Base-by-base conservation (phyloP, 306 rosid genomes). In the Luffa acutangula region DNA sequence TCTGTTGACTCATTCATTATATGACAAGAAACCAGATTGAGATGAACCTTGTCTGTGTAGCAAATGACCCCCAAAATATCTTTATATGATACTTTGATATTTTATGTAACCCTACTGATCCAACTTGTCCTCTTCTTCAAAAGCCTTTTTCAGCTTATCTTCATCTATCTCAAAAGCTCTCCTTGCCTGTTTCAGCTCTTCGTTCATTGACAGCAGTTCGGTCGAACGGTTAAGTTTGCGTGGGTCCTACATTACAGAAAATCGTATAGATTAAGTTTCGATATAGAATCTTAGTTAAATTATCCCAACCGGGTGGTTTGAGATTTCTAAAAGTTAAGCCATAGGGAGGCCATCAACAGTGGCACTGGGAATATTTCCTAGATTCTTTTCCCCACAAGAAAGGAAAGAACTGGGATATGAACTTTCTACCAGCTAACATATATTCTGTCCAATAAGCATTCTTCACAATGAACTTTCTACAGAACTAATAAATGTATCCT, bases 171-270 rank as follows among this genome's bases (percentile, higher is more conserved):
- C 96, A 62, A 94, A 94, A 80, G 94, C 97, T 83, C 90, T 94
- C 77, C 92, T 91, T 62, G 97, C 98, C 82, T 94, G 97, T 85
- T 94, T 92, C 82, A 94, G 90, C 80, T 92, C 97, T 82, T 94
- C 97, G 76, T 92, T 89, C 97, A 94, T 91, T 17, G 97, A 90
- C 70, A 94, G 79, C 89, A 92, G 79, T 85, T 94, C 98, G 9
- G 90, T 83, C 72, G 90, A 92, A 0, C 97, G 97, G 85, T 94
- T 92, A 25, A 86, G 93, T 80, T 94, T 94, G 59, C 90, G 94
- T 60, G 69, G 6, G 82, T 94, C 98, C 98, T 94, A 86, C 82
- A 45, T 7, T 41, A 20, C 63, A 15, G 76, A 72, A 41, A 82
- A 42, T 66, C 39, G 13, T 51, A 33, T 78, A 42, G 20, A 60